Conservation (phyloP, 2,329 filamentous ascomycete genomes). For the Meredithiella fracta region DNA sequence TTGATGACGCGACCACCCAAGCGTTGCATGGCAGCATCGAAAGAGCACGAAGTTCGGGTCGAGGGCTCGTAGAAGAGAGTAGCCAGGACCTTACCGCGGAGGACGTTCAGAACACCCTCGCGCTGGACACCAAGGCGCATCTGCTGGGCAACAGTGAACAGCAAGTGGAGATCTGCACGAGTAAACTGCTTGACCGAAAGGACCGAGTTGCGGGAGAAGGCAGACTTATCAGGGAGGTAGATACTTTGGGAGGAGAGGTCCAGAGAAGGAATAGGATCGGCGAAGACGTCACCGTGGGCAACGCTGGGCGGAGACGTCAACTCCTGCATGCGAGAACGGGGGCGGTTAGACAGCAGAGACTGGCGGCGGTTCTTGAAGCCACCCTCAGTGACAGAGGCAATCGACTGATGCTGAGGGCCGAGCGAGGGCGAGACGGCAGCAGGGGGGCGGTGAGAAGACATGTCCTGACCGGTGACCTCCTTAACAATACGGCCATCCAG, state of each 20-base stretch:
- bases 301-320: constrained; percentile 2
- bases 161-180: constrained; percentile 71
- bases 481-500: constrained; percentile 49
- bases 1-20: constrained; percentile 75
- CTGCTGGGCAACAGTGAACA: constrained; percentile 94
- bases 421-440: constrained; percentile 37
- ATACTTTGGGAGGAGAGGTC: constrained; percentile 8
- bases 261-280: constrained; percentile 10
- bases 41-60: constrained; percentile 85
- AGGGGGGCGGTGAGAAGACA: constrained; percentile 49
- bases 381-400: constrained; percentile 9
- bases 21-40: constrained; percentile 96
- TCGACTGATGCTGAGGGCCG: constrained; percentile 25
- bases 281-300: constrained; percentile 3
- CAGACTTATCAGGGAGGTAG: constrained; percentile 26
- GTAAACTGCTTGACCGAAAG: constrained; percentile 84
- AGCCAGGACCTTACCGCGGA: constrained; percentile 73
- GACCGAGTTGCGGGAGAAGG: constrained; percentile 81
- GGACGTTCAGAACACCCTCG: constrained; percentile 71
- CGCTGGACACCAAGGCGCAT: constrained; percentile 93
- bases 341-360: constrained; percentile 18
- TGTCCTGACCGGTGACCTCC: constrained; percentile 47
- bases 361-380: constrained; percentile 18
- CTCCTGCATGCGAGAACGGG: constrained; percentile 12
- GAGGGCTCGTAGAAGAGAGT: constrained; percentile 97